These are phyloP conservation scores for Fusarium liriodendri DNA, from an alignment of 2,329 filamentous ascomycete species.

Conservation along the genomic window DNA sequence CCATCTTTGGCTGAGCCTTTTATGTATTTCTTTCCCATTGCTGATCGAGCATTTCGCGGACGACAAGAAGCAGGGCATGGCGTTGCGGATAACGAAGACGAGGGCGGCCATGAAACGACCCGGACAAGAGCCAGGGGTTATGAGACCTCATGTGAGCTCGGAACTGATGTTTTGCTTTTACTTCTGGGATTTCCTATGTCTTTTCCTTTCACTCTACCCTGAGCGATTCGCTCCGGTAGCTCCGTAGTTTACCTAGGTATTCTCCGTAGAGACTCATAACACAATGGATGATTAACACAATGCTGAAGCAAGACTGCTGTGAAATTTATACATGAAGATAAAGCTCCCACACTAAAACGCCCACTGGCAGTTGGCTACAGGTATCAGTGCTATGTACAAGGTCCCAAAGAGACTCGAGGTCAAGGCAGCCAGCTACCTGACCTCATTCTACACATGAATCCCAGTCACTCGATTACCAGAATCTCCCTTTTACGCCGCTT, in stretches of 20 bases:
- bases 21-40: too few species aligned
- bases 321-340: slow-evolving; percentile 31
- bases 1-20: too few species aligned
- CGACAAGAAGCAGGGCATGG: not conserved
- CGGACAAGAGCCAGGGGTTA: not conserved
- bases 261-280: not conserved
- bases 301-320: not conserved
- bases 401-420: not conserved
- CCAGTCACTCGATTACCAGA: not conserved
- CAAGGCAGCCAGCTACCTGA: slow-evolving; percentile 27
- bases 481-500: not conserved
- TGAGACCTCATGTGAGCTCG: not conserved
- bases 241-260: not conserved
- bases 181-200: not conserved
- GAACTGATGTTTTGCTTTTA: not conserved
- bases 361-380: not conserved
- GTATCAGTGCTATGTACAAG: not conserved
- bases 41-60: too few species aligned
- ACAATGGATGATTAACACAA: not conserved
- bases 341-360: slow-evolving; percentile 2
- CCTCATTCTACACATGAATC: not conserved
- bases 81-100: not conserved
- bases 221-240: not conserved
- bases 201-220: too few species aligned
- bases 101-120: not conserved